Evolutionary conservation across 805 yeast species (phyloP), one percentile per base, ranked within the genome.

Genomic region (Candida koratica): DNA sequence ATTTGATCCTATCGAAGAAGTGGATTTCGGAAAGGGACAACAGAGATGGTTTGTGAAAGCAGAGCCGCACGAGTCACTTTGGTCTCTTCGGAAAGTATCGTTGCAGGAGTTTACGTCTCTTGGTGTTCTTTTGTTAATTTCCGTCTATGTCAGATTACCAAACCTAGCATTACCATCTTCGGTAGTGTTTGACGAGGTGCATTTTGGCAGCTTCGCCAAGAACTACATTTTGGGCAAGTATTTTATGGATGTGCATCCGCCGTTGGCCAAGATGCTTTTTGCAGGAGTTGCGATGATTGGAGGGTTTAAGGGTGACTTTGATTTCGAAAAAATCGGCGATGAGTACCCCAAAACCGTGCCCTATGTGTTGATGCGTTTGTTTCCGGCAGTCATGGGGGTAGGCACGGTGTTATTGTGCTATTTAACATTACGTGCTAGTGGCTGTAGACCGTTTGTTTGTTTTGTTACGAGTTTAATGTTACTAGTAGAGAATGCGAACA

Each of bases 181-280:
- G 18, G 94, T 88, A 24, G 95, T 90, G 9, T 85, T 85, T 47
- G 96, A 88, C 58, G 98, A 90, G 59, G 93, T 84, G 26, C 95
- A 85, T 60, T 93, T 93, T 52, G 98, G 98, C 38, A 94, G 94
- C n/a, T 93, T 90, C 63, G 95, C 96, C 20, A 73, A 81, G 40
- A 79, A 84, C 60, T 93, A 88, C 63, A 71, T 79, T 36, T 58
- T 63, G 36, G 84, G 86, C 13, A 58, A 59, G 12, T 82, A 68
- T 52, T 83, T 82, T 58, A 70, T 82, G 74, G 89, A 81, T 55
- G 81, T 77, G 28, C 84, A 83, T 53, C 94, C 95, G 6, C 95
- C 95, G 4, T 67, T 84, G 47, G 83, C 84, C 25, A 79, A 82
- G 52, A 73, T 84, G 79, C 57, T 84, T 32, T 83, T 71, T 59